Percentiles rank a stretch among this genome's conserved stretches.
phyloP scores from a whole-genome alignment of 2,329 filamentous ascomycete genomes.

The Fusarium neocosmosporiellum region DNA sequence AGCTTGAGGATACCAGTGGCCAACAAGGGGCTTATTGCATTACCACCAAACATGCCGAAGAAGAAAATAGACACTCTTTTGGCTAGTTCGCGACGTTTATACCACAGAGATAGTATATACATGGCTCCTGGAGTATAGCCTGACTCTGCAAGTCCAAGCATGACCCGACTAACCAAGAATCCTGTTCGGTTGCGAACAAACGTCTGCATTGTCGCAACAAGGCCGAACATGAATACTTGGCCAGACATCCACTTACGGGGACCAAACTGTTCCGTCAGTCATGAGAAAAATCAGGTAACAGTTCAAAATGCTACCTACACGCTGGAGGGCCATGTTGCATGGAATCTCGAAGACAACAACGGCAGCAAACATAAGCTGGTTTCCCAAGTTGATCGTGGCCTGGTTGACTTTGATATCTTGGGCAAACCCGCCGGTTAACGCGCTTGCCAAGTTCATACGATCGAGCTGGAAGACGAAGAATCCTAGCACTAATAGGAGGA shows the following conservation, averaged over 20 bases:
- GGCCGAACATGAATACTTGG: conserved; percentile 61
- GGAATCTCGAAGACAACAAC: conserved; percentile 64
- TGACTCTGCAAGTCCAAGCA: conserved; percentile 61
- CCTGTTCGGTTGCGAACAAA: conserved; percentile 55
- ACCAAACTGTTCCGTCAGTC: background rate
- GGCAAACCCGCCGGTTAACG: conserved; percentile 60
- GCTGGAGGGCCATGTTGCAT: conserved; percentile 58
- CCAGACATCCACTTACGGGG: conserved; percentile 57
- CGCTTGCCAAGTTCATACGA: conserved; percentile 63
- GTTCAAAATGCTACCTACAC: conserved; percentile 19
- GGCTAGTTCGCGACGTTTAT: conserved; percentile 57
- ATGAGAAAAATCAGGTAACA: no score
- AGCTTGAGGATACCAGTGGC: conserved; percentile 61
- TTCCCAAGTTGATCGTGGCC: conserved; percentile 62
- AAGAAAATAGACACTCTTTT: conserved; percentile 62
- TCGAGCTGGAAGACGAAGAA: conserved; percentile 64
- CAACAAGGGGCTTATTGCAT: conserved; percentile 60
- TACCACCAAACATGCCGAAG: conserved; percentile 64
- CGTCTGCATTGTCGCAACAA: conserved; percentile 58
- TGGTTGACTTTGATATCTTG: conserved; percentile 55
- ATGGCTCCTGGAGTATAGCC: conserved; percentile 64
- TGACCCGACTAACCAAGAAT: conserved; percentile 56
- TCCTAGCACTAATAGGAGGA: conserved; percentile 61
- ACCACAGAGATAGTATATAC: conserved; percentile 64
- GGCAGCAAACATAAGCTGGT: conserved; percentile 64